Evolutionary conservation across 2,329 filamentous ascomycete species (phyloP).

Genomic region (Aspergillus viridinutans): DNA sequence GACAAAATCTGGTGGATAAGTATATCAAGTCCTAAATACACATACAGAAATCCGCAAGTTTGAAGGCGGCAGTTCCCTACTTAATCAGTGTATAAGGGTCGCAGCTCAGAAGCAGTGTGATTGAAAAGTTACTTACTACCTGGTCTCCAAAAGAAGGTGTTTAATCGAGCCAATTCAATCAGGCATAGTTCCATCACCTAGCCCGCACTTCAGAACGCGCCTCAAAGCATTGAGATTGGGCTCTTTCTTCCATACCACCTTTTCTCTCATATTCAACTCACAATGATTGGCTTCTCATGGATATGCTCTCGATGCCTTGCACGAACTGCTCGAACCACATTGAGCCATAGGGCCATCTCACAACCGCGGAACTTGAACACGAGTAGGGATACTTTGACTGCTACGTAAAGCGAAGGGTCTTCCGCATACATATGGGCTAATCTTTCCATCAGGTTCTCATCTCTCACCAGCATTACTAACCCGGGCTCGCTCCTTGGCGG

Average conservation of each 20-base stretch:
- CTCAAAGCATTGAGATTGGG: background rate
- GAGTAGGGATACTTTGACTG: constrained; percentile 21
- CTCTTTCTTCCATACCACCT: background rate
- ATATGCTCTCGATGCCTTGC: constrained; percentile 47
- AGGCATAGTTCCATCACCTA: background rate
- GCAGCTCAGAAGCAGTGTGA: background rate
- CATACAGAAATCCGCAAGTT: background rate
- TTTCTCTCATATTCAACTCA: background rate
- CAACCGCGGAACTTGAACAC: constrained; percentile 26
- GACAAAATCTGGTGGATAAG: background rate
- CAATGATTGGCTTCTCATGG: constrained; percentile 41
- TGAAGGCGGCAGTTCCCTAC: background rate
- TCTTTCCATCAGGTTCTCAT: constrained; percentile 19
- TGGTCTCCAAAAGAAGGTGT: background rate
- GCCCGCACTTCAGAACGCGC: background rate
- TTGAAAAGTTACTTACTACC: background rate
- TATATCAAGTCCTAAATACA: background rate
- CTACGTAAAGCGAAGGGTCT: constrained; percentile 17
- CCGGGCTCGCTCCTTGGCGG: constrained; percentile 52
- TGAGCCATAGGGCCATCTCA: constrained; percentile 18
- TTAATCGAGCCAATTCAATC: background rate
- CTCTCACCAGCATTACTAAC: constrained; percentile 54
- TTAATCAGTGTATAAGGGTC: background rate
- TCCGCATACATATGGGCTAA: background rate
- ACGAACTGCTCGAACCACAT: constrained; percentile 32